Evolutionary conservation across 768 basidiomycete species (phyloP), one percentile per base, ranked within the genome.

Genomic region (Cubamyces sp.): DNA sequence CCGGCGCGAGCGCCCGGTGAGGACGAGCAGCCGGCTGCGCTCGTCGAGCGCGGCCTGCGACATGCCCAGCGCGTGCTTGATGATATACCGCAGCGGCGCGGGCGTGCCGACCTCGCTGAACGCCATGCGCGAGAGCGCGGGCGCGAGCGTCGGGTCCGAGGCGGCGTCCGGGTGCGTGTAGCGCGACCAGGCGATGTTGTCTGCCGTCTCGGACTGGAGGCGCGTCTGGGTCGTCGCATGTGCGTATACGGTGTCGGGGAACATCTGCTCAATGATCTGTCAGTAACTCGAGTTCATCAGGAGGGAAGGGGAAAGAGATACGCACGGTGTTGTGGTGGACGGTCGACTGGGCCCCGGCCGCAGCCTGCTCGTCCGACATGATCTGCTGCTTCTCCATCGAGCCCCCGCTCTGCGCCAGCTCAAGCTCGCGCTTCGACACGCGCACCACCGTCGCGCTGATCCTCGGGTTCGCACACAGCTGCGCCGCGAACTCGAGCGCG

Each of bases 141-240:
- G 58, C 2, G 68, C 65, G 12, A 75, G 53, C 0, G 58, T 40
- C 51, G 54, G 46, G 61, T 66, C 57, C 39, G 56, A 21, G 19
- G 37, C 47, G 7, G 50, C 52, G 1, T 67, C 30, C 0, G 75
- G 73, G 8, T 76, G 62, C 0, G 85, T 80, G 68, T 87, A 94
- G 53, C 79, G 83, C 0, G 76, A 75, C 92, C 94, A 96, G 0
- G 81, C 73, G 51, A 94, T 77, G 64, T 86, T 85, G 71, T 98
- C 96, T 0, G 94, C 94, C 0, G 89, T 92, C 57, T 92, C 89
- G 0, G 91, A 94, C 62, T 88, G 87, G 63, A 96, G 68, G 5
- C 82, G 82, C 23, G 80, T 85, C 64, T 89, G 83, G 0, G 90
- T 89, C 49, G 80, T 84, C 26, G 62, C 75, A 48, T 83, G 80